These are phyloP conservation scores for Pseudogymnoascus sp. DNA, from an alignment of 2,329 filamentous ascomycete species.

Conservation along the genomic window DNA sequence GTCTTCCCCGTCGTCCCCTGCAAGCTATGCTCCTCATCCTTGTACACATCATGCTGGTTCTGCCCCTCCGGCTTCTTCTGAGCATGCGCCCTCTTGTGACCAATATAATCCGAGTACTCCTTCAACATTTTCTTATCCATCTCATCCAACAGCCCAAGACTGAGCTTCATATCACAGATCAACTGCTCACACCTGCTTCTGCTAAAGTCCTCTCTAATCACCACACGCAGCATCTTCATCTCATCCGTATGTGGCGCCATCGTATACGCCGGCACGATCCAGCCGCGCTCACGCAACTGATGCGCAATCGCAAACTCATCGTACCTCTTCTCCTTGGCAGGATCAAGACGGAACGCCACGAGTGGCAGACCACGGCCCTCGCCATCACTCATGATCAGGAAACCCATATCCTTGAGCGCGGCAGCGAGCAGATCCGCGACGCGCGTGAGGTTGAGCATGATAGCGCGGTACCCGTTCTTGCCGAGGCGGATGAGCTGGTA, in stretches of 20 bases:
- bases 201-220: slow-evolving; percentile 88
- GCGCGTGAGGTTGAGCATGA: slow-evolving; percentile 90
- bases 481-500: slow-evolving; percentile 95
- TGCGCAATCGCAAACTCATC: slow-evolving; percentile 79
- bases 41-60: slow-evolving; percentile 40
- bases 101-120: slow-evolving; percentile 61
- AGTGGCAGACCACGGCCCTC: slow-evolving; percentile 75
- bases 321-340: slow-evolving; percentile 39
- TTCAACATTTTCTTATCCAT: slow-evolving; percentile 69
- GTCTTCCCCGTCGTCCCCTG: slow-evolving; percentile 90
- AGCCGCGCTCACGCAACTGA: slow-evolving; percentile 77
- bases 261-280: slow-evolving; percentile 94
- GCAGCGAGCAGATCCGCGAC: slow-evolving; percentile 81
- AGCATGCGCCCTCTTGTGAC: slow-evolving; percentile 24
- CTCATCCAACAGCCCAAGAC: slow-evolving; percentile 61
- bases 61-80: slow-evolving; percentile 10
- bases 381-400: slow-evolving; percentile 80
- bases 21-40: slow-evolving; percentile 77
- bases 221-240: slow-evolving; percentile 86
- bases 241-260: slow-evolving; percentile 84
- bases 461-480: slow-evolving; percentile 82
- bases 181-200: slow-evolving; percentile 74
- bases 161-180: slow-evolving; percentile 71
- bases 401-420: slow-evolving; percentile 67
- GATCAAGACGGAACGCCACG: slow-evolving; percentile 76